These are phyloP conservation scores for Coemansia sp. DNA, from an alignment of 192 early-diverging fungal species.

Conservation along the genomic window DNA sequence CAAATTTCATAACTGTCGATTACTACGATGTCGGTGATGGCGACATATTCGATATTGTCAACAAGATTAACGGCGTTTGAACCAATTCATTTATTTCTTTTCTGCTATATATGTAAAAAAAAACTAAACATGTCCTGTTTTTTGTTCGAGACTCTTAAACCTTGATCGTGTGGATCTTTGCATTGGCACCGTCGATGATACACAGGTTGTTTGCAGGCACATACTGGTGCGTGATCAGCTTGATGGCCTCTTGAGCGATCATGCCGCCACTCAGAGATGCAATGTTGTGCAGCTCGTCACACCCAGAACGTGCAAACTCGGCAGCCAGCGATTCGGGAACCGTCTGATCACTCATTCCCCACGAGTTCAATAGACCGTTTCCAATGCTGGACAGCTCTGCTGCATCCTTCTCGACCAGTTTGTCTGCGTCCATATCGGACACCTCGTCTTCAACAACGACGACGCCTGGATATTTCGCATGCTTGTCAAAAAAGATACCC, in stretches of 20 bases:
- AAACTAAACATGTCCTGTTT: neutral
- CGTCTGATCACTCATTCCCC: constrained; percentile 14
- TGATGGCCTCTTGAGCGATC: constrained; percentile 91
- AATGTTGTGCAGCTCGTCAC: constrained; percentile 77
- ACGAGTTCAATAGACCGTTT: constrained; percentile 19
- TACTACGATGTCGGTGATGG: constrained; percentile 43
- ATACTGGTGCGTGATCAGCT: constrained; percentile 94
- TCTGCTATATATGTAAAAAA: too few relatives aligned
- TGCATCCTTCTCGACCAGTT: constrained; percentile 17
- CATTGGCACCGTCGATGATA: constrained; percentile 78
- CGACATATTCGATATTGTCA: constrained; percentile 30
- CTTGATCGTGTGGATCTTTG: constrained; percentile 11
- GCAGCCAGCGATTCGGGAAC: constrained; percentile 20
- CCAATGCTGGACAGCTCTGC: constrained; percentile 14
- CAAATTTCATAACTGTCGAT: constrained; percentile 50
- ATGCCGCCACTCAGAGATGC: constrained; percentile 87
- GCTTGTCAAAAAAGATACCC: constrained; percentile 16
- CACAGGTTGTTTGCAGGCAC: constrained; percentile 86
- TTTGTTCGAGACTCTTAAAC: constrained; percentile 5
- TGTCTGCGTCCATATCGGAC: constrained; percentile 13
- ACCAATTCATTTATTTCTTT: neutral
- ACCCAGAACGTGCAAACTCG: constrained; percentile 64
- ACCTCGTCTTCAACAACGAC: neutral
- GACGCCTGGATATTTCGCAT: constrained; percentile 30
- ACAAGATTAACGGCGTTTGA: constrained; percentile 27